Evolutionary conservation across 2,329 filamentous ascomycete genomes (phyloP).

Genomic region (Penicillium sclerotigenum): DNA sequence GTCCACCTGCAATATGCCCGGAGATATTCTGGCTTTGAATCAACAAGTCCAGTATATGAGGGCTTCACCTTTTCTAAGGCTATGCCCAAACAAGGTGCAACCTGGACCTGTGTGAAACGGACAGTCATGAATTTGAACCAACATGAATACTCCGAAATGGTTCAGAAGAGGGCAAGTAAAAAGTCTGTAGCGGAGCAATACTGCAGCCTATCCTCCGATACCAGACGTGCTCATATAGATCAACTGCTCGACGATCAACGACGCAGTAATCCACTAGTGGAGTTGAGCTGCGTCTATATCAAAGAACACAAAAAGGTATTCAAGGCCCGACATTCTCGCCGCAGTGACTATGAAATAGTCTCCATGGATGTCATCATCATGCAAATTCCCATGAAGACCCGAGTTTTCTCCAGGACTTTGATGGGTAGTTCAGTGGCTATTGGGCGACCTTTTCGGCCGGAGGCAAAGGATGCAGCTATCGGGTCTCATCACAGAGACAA

Average conservation of each 20-base stretch:
- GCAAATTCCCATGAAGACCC: conserved; percentile 25
- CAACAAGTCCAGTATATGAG: conserved; percentile 23
- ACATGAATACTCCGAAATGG: conserved; percentile 29
- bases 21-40: background rate
- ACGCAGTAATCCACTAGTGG: conserved; percentile 27
- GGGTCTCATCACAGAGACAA: background rate
- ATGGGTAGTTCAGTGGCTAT: conserved; percentile 14
- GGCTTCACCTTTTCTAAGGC: conserved; percentile 39
- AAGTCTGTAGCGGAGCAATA: conserved; percentile 29
- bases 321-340: conserved; percentile 28
- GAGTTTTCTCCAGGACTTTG: conserved; percentile 13
- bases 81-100: conserved; percentile 27
- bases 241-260: conserved; percentile 35
- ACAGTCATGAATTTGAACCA: conserved; percentile 34
- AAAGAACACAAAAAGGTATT: conserved; percentile 29
- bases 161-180: conserved; percentile 32
- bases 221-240: conserved; percentile 35
- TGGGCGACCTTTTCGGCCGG: too few species aligned
- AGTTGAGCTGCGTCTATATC: conserved; percentile 41
- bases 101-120: conserved; percentile 32
- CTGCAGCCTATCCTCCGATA: conserved; percentile 22
- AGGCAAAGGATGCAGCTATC: background rate
- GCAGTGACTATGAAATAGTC: conserved; percentile 30
- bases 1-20: background rate
- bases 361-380: conserved; percentile 37